phyloP scores from a whole-genome alignment of 148 eudicot genomes.

The Diospyros kaki region DNA sequence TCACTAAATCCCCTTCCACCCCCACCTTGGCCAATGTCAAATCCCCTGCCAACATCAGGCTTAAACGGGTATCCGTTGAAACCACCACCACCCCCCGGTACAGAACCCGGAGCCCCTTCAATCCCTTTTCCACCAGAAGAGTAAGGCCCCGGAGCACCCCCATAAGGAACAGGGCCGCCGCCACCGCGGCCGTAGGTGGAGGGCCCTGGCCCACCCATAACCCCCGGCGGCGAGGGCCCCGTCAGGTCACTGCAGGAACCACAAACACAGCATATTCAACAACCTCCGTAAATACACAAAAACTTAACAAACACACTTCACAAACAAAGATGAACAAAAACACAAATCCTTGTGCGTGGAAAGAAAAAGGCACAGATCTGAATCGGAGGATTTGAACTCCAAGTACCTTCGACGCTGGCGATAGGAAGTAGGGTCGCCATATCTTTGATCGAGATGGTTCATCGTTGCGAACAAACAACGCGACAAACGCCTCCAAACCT shows the following conservation, averaged over 20 bases:
- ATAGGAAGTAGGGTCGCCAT: conserved; percentile 62
- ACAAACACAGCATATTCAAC: neutral
- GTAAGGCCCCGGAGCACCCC: conserved; percentile 30
- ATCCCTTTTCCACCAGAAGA: conserved; percentile 19
- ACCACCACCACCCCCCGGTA: conserved; percentile 22
- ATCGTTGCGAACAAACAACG: neutral
- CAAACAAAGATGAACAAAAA: neutral
- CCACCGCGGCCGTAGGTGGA: conserved; percentile 33
- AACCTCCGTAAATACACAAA: neutral
- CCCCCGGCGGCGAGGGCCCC: conserved; percentile 56
- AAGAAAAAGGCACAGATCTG: neutral
- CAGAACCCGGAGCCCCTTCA: conserved; percentile 22
- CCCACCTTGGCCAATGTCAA: conserved; percentile 44
- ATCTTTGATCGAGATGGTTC: conserved; percentile 60
- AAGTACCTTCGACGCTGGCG: conserved; percentile 84
- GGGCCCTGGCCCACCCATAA: conserved; percentile 41
- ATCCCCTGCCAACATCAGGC: conserved; percentile 57
- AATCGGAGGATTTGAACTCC: neutral
- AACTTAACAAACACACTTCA: neutral
- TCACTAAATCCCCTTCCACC: conserved; percentile 21
- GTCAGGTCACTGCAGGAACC: conserved; percentile 57
- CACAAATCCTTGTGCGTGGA: neutral
- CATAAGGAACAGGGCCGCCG: conserved; percentile 31
- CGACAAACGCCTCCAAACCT: neutral
- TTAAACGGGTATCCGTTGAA: conserved; percentile 51